Evolutionary conservation across 176 grass and related monocot genomes (phyloP), one percentile per base, ranked within the genome.

Genomic region (Luzula sylvatica): DNA sequence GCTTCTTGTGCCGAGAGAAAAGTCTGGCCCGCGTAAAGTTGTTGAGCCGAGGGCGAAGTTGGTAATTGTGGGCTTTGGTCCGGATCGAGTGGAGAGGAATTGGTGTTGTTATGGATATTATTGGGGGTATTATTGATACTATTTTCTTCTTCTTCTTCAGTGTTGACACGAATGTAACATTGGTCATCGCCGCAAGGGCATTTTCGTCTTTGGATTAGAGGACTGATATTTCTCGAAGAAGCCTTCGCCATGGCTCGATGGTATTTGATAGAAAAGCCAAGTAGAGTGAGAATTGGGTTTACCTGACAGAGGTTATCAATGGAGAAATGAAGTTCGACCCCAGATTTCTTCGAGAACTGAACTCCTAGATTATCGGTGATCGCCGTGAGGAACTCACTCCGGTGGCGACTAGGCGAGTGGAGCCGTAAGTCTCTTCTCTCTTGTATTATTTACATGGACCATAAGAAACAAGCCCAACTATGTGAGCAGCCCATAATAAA

Each of bases 1-100:
- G 69, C 77, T 56, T 73, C 77, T 17, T 74, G 69, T 16, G 69
- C 70, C 35, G 55, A 73, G 54, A 42, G 69, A 66, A 80, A 80
- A 23, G 56, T 23, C 56, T 74, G 70, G 24, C 77, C 77, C 27
- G 74, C 55, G 61, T 79, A 69, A 8, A 64, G 77, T 53, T 54
- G 3, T 38, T 66, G 60, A 42, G 52, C n/a, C 8, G 23, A 9
- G 42, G 55, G 50, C 46, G 30, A 44, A 53, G 40, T 65, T 12
- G 19, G 3, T 73, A 65, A 11, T 17, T 46, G 21, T 27, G 62
- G 7, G 66, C 22, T 24, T 69, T 66, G 53, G n/a, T 52, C 11
- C 4, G 63, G 15, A 47, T 32, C 23, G 46, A 29, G 19, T 63
- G 21, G 58, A 19, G 20, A 11, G 8, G 58, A 47, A 63, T 26